Base-by-base conservation (phyloP, 176 grass and related monocot species). In the Aegilops speltoides region DNA sequence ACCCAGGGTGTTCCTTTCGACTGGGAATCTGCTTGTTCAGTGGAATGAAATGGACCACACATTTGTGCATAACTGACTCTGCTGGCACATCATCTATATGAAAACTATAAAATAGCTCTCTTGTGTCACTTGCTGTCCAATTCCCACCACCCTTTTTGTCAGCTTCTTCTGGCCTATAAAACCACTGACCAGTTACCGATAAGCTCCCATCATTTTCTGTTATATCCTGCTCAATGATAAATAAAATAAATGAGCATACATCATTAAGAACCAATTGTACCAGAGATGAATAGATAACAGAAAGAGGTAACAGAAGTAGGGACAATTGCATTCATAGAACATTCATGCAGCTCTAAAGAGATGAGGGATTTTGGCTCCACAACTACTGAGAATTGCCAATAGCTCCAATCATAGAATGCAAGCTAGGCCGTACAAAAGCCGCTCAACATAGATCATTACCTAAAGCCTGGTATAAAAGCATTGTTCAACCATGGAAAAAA, bases 81-180 rank as follows among this genome's bases (percentile, higher is more conserved):
- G 97, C 97, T 64, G 97, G 97, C 54, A 99, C 97, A 72, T 93
- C 87, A 78, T 96, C 97, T 19, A 86, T 84, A 88, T 99, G 94
- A 79, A 93, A 99, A 84, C 97, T 99, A 77, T 96, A 99, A 87
- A 99, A 99, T 20, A 99, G 85, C 84, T 99, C 94, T 29, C 92
- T 85, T 61, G 97, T 99, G 83, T 99, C 97, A 59, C 80, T 87
- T 84, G 90, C 89, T 79, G 84, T 86, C 94, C 94, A 99, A 29
- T 60, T 92, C 23, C 97, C 97, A 75, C 97, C 97, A 84, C 83
- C 92, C 72, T 89, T 99, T 88, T 88, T 94, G 36, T 96, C 94
- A 77, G 97, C 97, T 69, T 99, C 97, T 89, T 96, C 97, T 61
- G 97, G 97, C 69, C 97, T 89, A 76, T 99, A 99, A 91, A 99